phyloP scores from a whole-genome alignment of 1,284 basidiomycete genomes.

The Xerocomus subilludens region DNA sequence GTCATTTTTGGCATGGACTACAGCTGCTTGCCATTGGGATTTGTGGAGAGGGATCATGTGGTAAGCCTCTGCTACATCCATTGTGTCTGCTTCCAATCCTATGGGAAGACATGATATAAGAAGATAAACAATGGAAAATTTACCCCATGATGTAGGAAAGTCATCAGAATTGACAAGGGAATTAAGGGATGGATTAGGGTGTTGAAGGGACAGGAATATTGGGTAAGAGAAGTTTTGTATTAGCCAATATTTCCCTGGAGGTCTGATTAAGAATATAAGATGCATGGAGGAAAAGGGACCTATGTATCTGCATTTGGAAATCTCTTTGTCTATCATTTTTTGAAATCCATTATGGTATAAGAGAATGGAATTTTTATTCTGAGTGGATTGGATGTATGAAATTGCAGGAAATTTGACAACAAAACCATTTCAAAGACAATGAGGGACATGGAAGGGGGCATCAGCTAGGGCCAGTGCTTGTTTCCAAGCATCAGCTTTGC shows the following conservation, averaged over 20 bases:
- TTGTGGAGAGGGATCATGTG: background rate
- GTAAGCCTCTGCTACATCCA: slow-evolving; percentile 7
- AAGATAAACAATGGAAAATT: background rate
- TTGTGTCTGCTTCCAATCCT: background rate
- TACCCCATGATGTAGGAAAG: slow-evolving; percentile 9
- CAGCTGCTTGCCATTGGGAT: background rate
- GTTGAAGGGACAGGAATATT: rapidly evolving
- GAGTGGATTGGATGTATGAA: background rate
- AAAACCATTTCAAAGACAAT: background rate
- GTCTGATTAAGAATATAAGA: background rate
- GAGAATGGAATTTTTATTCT: background rate
- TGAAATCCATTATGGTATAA: background rate
- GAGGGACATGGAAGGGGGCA: too few relatives aligned
- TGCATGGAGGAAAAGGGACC: background rate
- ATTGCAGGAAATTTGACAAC: background rate
- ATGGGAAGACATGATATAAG: background rate
- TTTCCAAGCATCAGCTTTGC: background rate
- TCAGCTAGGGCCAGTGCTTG: too few relatives aligned
- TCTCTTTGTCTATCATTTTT: slow-evolving; percentile 22
- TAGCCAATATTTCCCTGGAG: slow-evolving; percentile 10
- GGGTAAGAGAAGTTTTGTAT: background rate
- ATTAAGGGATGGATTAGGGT: background rate
- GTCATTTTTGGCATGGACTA: background rate
- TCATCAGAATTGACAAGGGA: rapidly evolving
- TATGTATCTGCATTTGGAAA: background rate